Evolutionary conservation across 1,284 basidiomycete genomes (phyloP).

Genomic region (Fistulina hepatica): DNA sequence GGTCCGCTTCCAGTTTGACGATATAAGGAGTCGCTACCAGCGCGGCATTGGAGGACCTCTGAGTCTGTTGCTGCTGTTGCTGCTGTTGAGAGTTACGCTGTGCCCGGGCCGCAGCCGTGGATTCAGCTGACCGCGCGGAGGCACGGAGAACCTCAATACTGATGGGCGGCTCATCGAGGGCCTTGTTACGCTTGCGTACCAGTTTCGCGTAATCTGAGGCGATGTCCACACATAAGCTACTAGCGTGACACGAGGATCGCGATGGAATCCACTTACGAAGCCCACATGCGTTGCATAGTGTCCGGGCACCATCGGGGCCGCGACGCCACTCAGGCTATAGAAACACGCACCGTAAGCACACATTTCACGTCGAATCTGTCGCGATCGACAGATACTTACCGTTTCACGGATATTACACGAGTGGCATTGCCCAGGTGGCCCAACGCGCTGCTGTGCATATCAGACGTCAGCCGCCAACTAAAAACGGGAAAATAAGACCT

Average conservation of each 20-base stretch:
- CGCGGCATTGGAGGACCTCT: no score
- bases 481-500: slow-evolving; percentile 24
- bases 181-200: slow-evolving; percentile 63
- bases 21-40: no score
- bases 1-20: no score
- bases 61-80: no score
- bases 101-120: no score
- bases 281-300: slow-evolving; percentile 74
- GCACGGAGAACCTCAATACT: slow-evolving; percentile 65
- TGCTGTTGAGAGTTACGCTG: no score
- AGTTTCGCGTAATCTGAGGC: slow-evolving; percentile 66
- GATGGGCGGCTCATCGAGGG: slow-evolving; percentile 44
- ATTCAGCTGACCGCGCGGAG: slow-evolving; percentile 43
- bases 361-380: no score
- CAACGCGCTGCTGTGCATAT: slow-evolving; percentile 47
- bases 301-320: slow-evolving; percentile 69
- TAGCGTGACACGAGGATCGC: slow-evolving; percentile 10
- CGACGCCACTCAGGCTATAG: slow-evolving; percentile 80
- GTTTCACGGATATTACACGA: slow-evolving; percentile 77
- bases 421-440: slow-evolving; percentile 73
- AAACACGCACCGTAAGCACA: no score
- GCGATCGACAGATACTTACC: no score
- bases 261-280: slow-evolving; percentile 45
- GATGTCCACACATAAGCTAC: slow-evolving; percentile 3
- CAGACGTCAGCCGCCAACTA: slow-evolving; percentile 12